Conservation (phyloP, 768 basidiomycete species). For the Pleurotus tuber-regium region DNA sequence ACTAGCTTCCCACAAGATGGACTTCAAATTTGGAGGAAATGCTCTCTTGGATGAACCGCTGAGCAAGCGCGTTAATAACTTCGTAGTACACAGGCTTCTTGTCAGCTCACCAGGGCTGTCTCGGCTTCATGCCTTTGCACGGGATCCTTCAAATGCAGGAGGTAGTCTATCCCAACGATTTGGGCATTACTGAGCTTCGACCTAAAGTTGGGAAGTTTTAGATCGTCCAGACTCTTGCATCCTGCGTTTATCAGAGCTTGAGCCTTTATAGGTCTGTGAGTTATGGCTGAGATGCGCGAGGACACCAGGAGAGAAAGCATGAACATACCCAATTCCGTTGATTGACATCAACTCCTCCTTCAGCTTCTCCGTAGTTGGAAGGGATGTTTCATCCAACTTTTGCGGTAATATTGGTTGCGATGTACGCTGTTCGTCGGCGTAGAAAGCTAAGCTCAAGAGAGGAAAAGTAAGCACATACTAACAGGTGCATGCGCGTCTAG, state of each 20-base stretch:
- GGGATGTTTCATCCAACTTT: too few species aligned
- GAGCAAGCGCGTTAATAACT: too few species aligned
- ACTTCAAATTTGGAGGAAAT: constrained; percentile 48
- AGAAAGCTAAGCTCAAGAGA: background rate
- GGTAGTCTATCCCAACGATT: constrained; percentile 37
- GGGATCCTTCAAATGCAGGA: constrained; percentile 32
- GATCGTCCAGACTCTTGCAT: constrained; percentile 39
- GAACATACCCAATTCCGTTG: constrained; percentile 3
- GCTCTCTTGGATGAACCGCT: constrained; percentile 50
- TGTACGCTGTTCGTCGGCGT: background rate
- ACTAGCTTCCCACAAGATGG: constrained; percentile 57
- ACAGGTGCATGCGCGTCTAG: constrained; percentile 30
- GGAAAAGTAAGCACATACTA: constrained; percentile 21
- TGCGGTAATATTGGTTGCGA: background rate
- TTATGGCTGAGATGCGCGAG: too few species aligned
- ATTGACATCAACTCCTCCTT: constrained; percentile 6
- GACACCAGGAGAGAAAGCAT: too few species aligned
- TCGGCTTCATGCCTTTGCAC: constrained; percentile 42
- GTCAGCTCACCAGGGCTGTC: constrained; percentile 38
- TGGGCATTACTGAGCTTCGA: constrained; percentile 36
- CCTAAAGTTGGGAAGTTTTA: constrained; percentile 35
- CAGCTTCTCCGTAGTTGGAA: background rate
- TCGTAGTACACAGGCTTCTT: too few species aligned
- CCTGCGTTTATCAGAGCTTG: constrained; percentile 49
- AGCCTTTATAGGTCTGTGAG: constrained; percentile 32